Percentiles rank a stretch among this genome's conserved stretches.
Conservation (phyloP, 2,329 filamentous ascomycete species). For the Magnaporthales sp. region DNA sequence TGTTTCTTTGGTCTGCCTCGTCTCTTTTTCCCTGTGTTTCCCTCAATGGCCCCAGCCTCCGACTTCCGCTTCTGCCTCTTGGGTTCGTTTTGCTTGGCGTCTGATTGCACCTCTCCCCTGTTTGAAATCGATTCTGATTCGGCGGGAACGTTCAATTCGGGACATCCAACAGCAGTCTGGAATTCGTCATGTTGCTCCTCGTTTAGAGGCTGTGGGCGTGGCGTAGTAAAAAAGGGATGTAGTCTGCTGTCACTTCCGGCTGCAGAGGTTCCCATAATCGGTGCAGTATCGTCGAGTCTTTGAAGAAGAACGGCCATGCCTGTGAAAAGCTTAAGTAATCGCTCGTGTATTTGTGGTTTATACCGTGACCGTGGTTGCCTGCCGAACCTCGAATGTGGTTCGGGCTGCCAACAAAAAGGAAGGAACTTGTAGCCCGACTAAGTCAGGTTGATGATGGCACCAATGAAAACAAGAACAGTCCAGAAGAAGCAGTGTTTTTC, state of each 20-base stretch:
- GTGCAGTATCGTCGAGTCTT: neutral
- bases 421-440: neutral
- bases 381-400: neutral
- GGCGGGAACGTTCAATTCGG: neutral
- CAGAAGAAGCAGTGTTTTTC: neutral
- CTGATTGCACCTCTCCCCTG: neutral
- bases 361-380: neutral
- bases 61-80: conserved; percentile 5
- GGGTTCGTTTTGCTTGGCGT: neutral
- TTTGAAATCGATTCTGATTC: neutral
- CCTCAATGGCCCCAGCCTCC: conserved; percentile 8
- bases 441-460: neutral
- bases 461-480: neutral
- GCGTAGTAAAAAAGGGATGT: conserved; percentile 44
- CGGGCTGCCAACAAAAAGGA: no score
- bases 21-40: conserved; percentile 11
- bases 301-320: conserved; percentile 4
- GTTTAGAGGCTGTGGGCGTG: conserved; percentile 12
- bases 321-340: neutral
- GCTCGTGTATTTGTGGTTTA: conserved; percentile 1
- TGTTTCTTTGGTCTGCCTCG: conserved; percentile 18
- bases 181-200: neutral
- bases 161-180: conserved; percentile 4
- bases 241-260: conserved; percentile 29
- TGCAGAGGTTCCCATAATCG: neutral